phyloP scores from a whole-genome alignment of 352 stramenopile genomes.

The Blastocystis sp. region DNA sequence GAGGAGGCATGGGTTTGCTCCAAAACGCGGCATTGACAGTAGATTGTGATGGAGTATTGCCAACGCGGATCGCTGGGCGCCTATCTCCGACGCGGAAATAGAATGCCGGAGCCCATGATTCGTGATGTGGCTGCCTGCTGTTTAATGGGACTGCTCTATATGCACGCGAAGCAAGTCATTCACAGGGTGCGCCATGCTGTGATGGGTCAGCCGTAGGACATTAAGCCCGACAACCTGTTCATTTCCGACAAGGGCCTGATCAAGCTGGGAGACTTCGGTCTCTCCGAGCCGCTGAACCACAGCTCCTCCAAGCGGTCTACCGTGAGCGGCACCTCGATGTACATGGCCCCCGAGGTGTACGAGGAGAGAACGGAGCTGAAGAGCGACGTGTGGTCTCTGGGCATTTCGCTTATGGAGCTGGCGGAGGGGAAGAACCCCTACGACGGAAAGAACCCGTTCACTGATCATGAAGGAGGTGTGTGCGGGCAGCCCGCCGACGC shows the following conservation, averaged over 20 bases:
- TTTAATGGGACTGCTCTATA: conserved; percentile 71
- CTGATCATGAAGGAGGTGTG: conserved; percentile 85
- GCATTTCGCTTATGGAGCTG: conserved; percentile 91
- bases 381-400: no score
- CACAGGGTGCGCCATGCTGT: conserved; percentile 59
- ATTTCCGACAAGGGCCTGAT: conserved; percentile 70
- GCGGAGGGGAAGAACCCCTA: conserved; percentile 90
- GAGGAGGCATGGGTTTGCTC: conserved; percentile 39
- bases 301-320: conserved; percentile 94
- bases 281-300: conserved; percentile 88
- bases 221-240: conserved; percentile 72
- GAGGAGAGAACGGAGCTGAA: no score
- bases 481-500: conserved; percentile 89
- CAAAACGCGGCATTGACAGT: conserved; percentile 13
- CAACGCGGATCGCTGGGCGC: conserved; percentile 64
- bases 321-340: conserved; percentile 80
- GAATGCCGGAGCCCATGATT: conserved; percentile 65
- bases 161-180: conserved; percentile 71
- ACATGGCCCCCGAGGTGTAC: no score
- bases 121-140: conserved; percentile 42
- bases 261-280: conserved; percentile 74
- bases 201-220: conserved; percentile 49
- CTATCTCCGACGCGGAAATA: conserved; percentile 48
- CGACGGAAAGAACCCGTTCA: conserved; percentile 91
- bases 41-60: conserved; percentile 72